phyloP scores from a whole-genome alignment of 2,329 filamentous ascomycete species.

The Fusarium falciforme region DNA sequence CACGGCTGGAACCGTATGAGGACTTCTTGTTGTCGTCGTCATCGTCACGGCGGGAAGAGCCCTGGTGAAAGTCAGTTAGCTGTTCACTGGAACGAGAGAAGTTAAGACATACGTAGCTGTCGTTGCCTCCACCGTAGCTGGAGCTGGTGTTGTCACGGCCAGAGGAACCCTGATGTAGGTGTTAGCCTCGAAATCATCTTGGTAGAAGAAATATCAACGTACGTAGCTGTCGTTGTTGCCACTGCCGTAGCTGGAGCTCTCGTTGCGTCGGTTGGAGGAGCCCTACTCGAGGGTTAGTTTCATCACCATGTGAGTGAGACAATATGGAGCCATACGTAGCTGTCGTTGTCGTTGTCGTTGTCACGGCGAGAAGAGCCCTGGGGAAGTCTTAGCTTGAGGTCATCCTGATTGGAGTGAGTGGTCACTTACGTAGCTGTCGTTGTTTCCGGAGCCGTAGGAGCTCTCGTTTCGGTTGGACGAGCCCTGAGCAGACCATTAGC shows the following conservation, averaged over 20 bases:
- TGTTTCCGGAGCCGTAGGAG: conserved; percentile 10
- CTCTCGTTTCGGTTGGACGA: conserved; percentile 16
- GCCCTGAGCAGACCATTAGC: conserved; percentile 22
- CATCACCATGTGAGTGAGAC: neutral
- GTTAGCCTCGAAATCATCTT: neutral
- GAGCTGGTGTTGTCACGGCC: conserved; percentile 17
- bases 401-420: neutral
- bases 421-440: conserved; percentile 24
- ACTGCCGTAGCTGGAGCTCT: neutral
- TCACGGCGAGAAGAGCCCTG: neutral
- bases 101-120: neutral
- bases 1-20: conserved; percentile 3
- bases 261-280: neutral
- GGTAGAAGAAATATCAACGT: neutral
- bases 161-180: conserved; percentile 20
- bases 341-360: neutral
- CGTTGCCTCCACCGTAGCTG: neutral
- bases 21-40: conserved; percentile 17
- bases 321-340: neutral
- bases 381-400: neutral
- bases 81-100: too few relatives aligned
- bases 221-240: conserved; percentile 3
- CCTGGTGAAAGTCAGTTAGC: neutral
- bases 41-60: conserved; percentile 3
- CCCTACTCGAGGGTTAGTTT: neutral